phyloP scores from a whole-genome alignment of 441 rosid species.

The Lepidium campestre region DNA sequence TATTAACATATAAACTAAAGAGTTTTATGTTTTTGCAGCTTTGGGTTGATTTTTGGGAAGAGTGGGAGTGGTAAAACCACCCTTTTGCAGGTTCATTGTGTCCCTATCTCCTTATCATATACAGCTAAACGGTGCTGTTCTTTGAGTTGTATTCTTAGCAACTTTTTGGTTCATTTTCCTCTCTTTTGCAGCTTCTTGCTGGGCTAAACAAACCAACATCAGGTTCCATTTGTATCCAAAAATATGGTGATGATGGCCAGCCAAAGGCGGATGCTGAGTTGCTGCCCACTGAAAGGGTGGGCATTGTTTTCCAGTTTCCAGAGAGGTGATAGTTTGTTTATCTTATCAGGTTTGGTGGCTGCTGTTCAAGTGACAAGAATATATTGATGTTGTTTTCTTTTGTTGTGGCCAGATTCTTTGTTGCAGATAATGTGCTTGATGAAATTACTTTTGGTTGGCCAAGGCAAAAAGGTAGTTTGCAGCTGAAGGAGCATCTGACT shows the following conservation, averaged over 20 bases:
- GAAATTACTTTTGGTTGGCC: slow-evolving; percentile 94
- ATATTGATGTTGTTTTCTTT: neutral
- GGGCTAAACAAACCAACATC: slow-evolving; percentile 81
- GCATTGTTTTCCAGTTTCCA: slow-evolving; percentile 92
- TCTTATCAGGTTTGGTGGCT: neutral
- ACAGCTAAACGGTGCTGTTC: neutral
- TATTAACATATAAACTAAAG: neutral
- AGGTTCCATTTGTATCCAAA: slow-evolving; percentile 71
- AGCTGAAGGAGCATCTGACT: slow-evolving; percentile 59
- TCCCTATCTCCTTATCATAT: neutral
- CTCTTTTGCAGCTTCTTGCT: slow-evolving; percentile 67
- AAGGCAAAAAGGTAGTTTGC: slow-evolving; percentile 58
- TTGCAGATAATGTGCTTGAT: slow-evolving; percentile 80
- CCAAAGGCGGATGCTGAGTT: slow-evolving; percentile 41
- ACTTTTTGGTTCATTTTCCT: neutral
- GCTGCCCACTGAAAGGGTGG: slow-evolving; percentile 67
- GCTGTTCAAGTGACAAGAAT: neutral
- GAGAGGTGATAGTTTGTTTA: slow-evolving; percentile 44
- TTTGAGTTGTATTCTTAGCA: neutral
- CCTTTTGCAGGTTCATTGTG: slow-evolving; percentile 58
- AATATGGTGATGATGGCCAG: slow-evolving; percentile 53
- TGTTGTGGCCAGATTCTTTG: slow-evolving; percentile 54
- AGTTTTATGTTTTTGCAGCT: slow-evolving; percentile 41
- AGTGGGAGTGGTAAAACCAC: slow-evolving; percentile 99
- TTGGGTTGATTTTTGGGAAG: slow-evolving; percentile 91